Evolutionary conservation across 2,329 filamentous ascomycete genomes (phyloP).

Genomic region (Ophiocordyceps camponoti-leonardi): DNA sequence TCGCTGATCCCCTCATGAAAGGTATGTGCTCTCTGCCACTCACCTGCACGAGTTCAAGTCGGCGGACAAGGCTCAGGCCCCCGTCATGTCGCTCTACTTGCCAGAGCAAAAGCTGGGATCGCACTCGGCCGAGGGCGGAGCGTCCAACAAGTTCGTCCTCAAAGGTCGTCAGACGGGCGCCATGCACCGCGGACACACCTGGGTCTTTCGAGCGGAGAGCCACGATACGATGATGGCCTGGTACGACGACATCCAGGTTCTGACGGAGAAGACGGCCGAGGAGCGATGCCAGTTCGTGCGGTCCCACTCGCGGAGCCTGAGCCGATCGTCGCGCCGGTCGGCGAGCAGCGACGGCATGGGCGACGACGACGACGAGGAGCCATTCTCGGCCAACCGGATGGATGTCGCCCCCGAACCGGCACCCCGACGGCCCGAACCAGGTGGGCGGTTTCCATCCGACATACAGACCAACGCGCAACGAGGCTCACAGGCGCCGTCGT

Average conservation of each 20-base stretch:
- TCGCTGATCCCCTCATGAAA: constrained; percentile 15
- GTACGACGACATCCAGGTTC: constrained; percentile 79
- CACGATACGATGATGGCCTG: constrained; percentile 95
- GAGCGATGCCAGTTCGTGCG: constrained; percentile 79
- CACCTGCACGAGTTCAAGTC: constrained; percentile 98
- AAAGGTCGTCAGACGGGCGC: constrained; percentile 88
- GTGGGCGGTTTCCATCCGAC: constrained; percentile 94
- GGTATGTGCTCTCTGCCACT: constrained; percentile 91
- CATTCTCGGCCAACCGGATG: constrained; percentile 33
- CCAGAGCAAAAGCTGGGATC: constrained; percentile 92
- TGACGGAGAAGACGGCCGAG: constrained; percentile 78
- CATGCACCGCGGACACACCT: constrained; percentile 69
- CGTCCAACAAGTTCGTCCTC: constrained; percentile 93
- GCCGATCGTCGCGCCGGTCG: constrained; percentile 44
- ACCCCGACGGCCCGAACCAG: constrained; percentile 63
- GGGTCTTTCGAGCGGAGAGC: constrained; percentile 55
- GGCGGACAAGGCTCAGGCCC: constrained; percentile 79
- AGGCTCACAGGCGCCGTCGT: constrained; percentile 64
- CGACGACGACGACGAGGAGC: constrained; percentile 53
- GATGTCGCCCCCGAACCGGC: constrained; percentile 26
- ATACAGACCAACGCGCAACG: constrained; percentile 63
- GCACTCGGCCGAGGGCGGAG: constrained; percentile 65
- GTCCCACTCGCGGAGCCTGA: constrained; percentile 62
- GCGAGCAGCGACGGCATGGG: constrained; percentile 63
- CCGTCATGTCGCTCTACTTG: constrained; percentile 90